Evolutionary conservation across 169 alveolate genomes (phyloP).

Genomic region (Plasmodium coatneyi): DNA sequence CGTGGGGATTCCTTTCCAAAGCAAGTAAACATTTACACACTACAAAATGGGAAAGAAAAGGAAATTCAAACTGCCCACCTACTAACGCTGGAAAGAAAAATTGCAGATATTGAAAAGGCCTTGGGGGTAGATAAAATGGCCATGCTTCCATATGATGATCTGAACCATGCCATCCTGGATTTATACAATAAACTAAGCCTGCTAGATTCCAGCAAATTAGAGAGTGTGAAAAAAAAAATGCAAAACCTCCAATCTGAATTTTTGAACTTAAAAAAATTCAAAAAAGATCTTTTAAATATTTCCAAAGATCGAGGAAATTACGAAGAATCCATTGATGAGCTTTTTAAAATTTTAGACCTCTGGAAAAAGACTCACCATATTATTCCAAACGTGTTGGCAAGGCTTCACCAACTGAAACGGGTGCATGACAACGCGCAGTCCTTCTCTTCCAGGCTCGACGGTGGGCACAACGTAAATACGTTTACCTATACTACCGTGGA

Average conservation of each 20-base stretch:
- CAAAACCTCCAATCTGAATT: slow-evolving; percentile 75
- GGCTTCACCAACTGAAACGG: slow-evolving; percentile 51
- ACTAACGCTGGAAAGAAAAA: slow-evolving; percentile 76
- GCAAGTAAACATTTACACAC: slow-evolving; percentile 24
- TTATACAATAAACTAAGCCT: slow-evolving; percentile 77
- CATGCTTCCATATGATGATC: slow-evolving; percentile 79
- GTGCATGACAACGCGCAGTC: slow-evolving; percentile 72
- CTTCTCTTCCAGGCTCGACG: slow-evolving; percentile 56
- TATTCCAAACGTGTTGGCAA: slow-evolving; percentile 55
- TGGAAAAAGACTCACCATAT: slow-evolving; percentile 75
- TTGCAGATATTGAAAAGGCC: slow-evolving; percentile 74
- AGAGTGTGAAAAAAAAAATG: slow-evolving; percentile 78
- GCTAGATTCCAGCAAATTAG: slow-evolving; percentile 78
- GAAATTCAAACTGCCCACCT: slow-evolving; percentile 71
- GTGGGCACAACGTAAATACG: background rate
- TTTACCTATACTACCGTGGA: background rate
- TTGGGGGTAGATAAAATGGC: slow-evolving; percentile 79
- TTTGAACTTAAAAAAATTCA: slow-evolving; percentile 57
- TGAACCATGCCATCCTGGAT: slow-evolving; percentile 78
- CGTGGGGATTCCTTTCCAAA: background rate
- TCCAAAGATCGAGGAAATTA: slow-evolving; percentile 72
- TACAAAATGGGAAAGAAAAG: slow-evolving; percentile 33
- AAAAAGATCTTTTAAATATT: slow-evolving; percentile 53
- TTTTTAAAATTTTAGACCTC: slow-evolving; percentile 62
- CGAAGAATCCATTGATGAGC: slow-evolving; percentile 73